A percentile compares a stretch with the other conserved stretches of the same genome.
These are phyloP conservation scores for Neonectria punicea DNA, from an alignment of 2,329 filamentous ascomycete species.

Conservation along the genomic window DNA sequence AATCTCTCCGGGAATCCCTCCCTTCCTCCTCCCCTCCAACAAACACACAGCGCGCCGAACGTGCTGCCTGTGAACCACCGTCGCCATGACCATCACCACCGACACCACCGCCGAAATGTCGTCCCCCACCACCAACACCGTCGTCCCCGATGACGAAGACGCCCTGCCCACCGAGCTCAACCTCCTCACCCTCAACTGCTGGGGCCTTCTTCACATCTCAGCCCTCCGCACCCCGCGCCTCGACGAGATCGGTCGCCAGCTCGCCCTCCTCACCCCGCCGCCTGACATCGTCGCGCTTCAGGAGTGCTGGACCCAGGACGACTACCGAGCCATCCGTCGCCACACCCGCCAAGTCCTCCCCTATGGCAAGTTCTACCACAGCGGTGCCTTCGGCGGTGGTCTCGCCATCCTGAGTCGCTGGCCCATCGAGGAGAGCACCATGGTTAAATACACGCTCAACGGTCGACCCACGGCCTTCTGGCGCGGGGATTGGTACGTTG, in stretches of 20 bases:
- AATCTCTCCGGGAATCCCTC: not conserved
- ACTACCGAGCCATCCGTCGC: conserved; percentile 82
- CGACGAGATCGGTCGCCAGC: conserved; percentile 82
- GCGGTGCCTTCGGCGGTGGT: conserved; percentile 88
- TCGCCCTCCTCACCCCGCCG: conserved; percentile 73
- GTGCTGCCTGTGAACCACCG: not conserved
- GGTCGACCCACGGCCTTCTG: conserved; percentile 94
- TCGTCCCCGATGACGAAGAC: conserved; percentile 36
- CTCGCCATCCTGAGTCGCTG: conserved; percentile 90
- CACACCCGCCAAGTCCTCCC: conserved; percentile 80
- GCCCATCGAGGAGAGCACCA: conserved; percentile 90
- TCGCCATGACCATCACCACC: conserved; percentile 37
- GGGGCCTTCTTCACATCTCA: conserved; percentile 91
- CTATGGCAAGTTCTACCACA: conserved; percentile 92
- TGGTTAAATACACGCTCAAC: conserved; percentile 90
- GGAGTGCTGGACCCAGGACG: conserved; percentile 90
- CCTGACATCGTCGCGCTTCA: conserved; percentile 93
- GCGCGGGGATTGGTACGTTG: conserved; percentile 95
- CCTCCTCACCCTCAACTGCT: conserved; percentile 93
- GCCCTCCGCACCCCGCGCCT: conserved; percentile 82
- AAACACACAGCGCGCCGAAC: not conserved
- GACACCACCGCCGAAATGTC: conserved; percentile 33
- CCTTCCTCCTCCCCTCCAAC: not conserved
- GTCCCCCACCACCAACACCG: conserved; percentile 32
- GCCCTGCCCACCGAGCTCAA: conserved; percentile 70